A percentile compares a stretch with the other conserved stretches of the same genome.
These are phyloP conservation scores for Rhizopus microsporus DNA, from an alignment of 371 early-diverging fungal species.

Conservation along the genomic window DNA sequence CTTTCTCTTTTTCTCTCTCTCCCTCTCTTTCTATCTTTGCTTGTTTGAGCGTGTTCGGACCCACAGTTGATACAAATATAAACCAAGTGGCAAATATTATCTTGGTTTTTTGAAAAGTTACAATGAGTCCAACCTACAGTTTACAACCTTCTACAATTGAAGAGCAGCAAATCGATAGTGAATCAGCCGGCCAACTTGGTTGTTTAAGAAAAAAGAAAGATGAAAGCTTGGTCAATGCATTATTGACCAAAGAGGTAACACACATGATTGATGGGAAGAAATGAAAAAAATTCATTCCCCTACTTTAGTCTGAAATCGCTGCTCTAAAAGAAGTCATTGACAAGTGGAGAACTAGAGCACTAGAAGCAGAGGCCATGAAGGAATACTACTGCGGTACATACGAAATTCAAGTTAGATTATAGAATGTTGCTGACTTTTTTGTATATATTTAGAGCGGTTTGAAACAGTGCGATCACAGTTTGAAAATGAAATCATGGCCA, in stretches of 20 bases:
- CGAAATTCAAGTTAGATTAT: background rate
- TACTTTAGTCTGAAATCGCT: slow-evolving; percentile 25
- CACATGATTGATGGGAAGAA: too few relatives aligned
- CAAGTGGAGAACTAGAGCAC: slow-evolving; percentile 22
- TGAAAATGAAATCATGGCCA: slow-evolving; percentile 11
- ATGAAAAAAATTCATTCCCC: slow-evolving; percentile 5
- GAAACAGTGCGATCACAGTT: slow-evolving; percentile 11
- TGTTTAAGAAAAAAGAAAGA: slow-evolving; percentile 3
- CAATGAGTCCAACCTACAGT: slow-evolving; percentile 1
- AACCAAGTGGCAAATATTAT: too few relatives aligned
- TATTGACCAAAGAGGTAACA: slow-evolving; percentile 30
- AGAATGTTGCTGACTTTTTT: slow-evolving; percentile 5
- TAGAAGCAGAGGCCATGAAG: slow-evolving; percentile 12
- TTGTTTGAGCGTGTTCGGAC: too few relatives aligned
- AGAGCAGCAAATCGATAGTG: slow-evolving; percentile 24
- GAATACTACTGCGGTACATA: slow-evolving; percentile 10
- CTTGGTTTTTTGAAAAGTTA: background rate
- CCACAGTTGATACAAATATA: too few relatives aligned
- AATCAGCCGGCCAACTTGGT: slow-evolving; percentile 18
- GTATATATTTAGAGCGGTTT: slow-evolving; percentile 14
- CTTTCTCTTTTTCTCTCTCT: slow-evolving; percentile 6
- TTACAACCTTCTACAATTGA: slow-evolving; percentile 15
- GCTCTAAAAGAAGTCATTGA: slow-evolving; percentile 23
- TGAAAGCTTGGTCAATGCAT: slow-evolving; percentile 13
- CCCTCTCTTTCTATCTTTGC: background rate